Evolutionary conservation across 768 basidiomycete species (phyloP), one percentile per base, ranked within the genome.

Genomic region (Rhodotorula graminis): DNA sequence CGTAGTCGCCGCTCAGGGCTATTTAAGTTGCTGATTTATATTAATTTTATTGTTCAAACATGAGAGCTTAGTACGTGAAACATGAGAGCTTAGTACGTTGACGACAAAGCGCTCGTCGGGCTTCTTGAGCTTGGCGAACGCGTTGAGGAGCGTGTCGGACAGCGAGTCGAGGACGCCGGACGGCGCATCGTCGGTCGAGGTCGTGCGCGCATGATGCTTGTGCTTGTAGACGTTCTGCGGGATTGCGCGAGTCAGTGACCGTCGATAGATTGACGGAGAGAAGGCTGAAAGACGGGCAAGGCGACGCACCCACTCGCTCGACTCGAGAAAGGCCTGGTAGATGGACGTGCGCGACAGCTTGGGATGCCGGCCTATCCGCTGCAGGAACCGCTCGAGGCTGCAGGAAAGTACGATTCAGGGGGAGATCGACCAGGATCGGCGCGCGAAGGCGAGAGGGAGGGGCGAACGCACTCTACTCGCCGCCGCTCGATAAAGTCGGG

Each of bases 401-500:
- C 12, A 18, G 21, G 37, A 57, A 12, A n/a, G n/a, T n/a, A 56
- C 3, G 25, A 40, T 33, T 12, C 12, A 15, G 50, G 0, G 37
- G 27, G 62, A 23, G 59, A 31, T 37, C 5, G 4, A 9, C 9
- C 37, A 37, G 37, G 47, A 11, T 11, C 23, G 49, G 23, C 16
- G n/a, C n/a, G 29, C 27, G 56, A 37, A 19, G 59, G 5, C 37
- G 37, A 16, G 44, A 27, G 37, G 27, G 18, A 46, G 44, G 15
- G 18, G 37, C 37, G 44, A 14, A 42, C 76, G n/a, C 52, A 77
- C 78, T 79, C 79, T 53, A 66, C 55, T 8, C 94, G 85, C 75
- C 96, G 85, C 55, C 91, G 87, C 81, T 99, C 95, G 86, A 98
- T 91, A 78, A 99, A 99, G 78, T 98, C 96, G 16, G 90, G 88